These are phyloP conservation scores for Suillus variegatus DNA, from an alignment of 768 basidiomycete genomes.

Conservation along the genomic window DNA sequence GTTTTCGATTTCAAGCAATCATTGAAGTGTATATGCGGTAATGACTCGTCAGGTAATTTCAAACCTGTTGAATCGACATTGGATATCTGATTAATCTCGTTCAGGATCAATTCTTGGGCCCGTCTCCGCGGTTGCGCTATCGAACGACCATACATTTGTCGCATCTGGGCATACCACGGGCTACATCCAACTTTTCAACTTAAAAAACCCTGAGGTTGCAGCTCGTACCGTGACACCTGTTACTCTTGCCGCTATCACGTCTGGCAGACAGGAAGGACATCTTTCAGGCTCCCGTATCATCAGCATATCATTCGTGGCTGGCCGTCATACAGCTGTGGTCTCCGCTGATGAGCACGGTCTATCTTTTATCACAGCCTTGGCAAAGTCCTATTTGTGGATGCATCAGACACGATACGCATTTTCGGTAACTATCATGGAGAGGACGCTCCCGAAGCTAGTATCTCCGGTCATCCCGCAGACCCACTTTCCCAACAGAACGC, in stretches of 20 bases:
- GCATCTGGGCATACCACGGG: conserved; percentile 87
- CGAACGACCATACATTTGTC: conserved; percentile 91
- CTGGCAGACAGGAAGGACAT: conserved; percentile 86
- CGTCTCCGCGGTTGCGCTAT: conserved; percentile 88
- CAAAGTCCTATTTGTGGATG: conserved; percentile 92
- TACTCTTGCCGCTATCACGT: conserved; percentile 62
- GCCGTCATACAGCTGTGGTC: conserved; percentile 89
- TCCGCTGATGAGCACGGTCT: conserved; percentile 89
- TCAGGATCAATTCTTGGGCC: conserved; percentile 66
- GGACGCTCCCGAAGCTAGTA: conserved; percentile 15
- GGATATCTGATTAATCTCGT: conserved; percentile 20
- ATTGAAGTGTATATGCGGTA: conserved; percentile 77
- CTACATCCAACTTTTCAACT: conserved; percentile 82
- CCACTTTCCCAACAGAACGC: conserved; percentile 19
- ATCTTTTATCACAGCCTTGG: conserved; percentile 92
- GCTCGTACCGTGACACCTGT: conserved; percentile 73
- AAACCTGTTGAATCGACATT: conserved; percentile 8
- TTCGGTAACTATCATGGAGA: conserved; percentile 86
- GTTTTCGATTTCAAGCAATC: conserved; percentile 93
- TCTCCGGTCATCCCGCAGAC: conserved; percentile 13
- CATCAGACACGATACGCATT: conserved; percentile 90
- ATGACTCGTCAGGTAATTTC: conserved; percentile 58
- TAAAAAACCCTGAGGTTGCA: conserved; percentile 67
- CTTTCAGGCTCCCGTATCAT: conserved; percentile 77
- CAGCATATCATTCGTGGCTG: conserved; percentile 84